phyloP scores from a whole-genome alignment of 768 basidiomycete species.

The Boletus reticuloceps region DNA sequence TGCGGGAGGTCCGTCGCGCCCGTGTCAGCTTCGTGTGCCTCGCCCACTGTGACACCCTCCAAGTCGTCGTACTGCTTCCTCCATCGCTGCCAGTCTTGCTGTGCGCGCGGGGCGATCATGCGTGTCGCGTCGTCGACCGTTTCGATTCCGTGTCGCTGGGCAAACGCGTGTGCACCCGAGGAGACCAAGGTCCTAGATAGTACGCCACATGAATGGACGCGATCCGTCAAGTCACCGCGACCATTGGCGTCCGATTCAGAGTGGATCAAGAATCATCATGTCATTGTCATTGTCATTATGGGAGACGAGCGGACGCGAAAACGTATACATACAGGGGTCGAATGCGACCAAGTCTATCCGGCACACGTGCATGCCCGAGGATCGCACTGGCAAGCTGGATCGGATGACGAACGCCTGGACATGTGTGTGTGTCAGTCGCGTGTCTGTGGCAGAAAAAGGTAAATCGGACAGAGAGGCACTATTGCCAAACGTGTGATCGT shows the following conservation, averaged over 20 bases:
- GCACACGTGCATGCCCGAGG: conserved; percentile 50
- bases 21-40: background rate
- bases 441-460: background rate
- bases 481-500: conserved; percentile 1
- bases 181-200: conserved; percentile 54
- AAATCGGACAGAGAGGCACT: background rate
- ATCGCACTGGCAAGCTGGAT: conserved; percentile 58
- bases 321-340: conserved; percentile 56
- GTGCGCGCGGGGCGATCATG: conserved; percentile 50
- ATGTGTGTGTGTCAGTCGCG: background rate
- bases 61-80: conserved; percentile 36
- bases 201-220: too few species aligned
- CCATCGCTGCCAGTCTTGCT: conserved; percentile 62
- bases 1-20: conserved; percentile 7
- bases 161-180: conserved; percentile 60
- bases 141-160: conserved; percentile 28
- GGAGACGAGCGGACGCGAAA: background rate
- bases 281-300: too few species aligned
- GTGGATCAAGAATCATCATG: too few species aligned
- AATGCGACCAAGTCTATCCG: conserved; percentile 57
- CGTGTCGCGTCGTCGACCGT: conserved; percentile 39
- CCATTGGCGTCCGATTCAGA: background rate
- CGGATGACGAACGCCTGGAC: conserved; percentile 65
- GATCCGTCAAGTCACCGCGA: too few species aligned
- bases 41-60: conserved; percentile 4